phyloP scores from a whole-genome alignment of 345 rosid species.

The Gossypium stocksii region DNA sequence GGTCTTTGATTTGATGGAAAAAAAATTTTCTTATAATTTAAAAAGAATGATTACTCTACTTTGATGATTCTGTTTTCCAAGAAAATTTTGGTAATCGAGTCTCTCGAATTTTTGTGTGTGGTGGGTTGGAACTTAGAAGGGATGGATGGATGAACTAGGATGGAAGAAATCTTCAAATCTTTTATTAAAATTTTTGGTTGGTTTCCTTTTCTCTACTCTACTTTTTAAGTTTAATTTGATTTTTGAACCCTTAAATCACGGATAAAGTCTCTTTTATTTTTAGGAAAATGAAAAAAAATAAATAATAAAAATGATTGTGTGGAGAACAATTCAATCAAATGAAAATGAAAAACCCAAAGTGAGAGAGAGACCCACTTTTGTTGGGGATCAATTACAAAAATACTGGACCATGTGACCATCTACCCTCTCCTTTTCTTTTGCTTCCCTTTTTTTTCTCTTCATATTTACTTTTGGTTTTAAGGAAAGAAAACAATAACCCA shows the following conservation, averaged over 20 bases:
- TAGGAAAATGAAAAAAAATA: neutral
- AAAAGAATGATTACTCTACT: neutral
- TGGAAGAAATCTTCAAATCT: neutral
- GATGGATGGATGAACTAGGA: neutral
- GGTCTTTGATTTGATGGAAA: neutral
- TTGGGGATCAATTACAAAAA: conserved; percentile 26
- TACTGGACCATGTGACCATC: conserved; percentile 20
- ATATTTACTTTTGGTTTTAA: neutral
- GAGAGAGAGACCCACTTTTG: conserved; percentile 27
- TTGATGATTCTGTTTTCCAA: neutral
- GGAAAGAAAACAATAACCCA: neutral
- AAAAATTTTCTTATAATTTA: too few relatives aligned
- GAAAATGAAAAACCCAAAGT: conserved; percentile 3
- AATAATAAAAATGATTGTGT: conserved; percentile 17
- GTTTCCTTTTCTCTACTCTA: neutral
- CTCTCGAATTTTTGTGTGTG: neutral
- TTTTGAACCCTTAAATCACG: conserved; percentile 36
- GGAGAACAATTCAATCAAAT: conserved; percentile 33
- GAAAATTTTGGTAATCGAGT: neutral
- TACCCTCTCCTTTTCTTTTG: neutral
- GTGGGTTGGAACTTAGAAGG: neutral
- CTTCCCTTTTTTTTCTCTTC: neutral
- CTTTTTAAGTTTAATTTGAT: neutral
- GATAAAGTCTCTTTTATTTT: conserved; percentile 24
- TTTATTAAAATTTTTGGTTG: neutral